phyloP scores from a whole-genome alignment of 495 filamentous ascomycete species.

The Chaetomium cochliodes region DNA sequence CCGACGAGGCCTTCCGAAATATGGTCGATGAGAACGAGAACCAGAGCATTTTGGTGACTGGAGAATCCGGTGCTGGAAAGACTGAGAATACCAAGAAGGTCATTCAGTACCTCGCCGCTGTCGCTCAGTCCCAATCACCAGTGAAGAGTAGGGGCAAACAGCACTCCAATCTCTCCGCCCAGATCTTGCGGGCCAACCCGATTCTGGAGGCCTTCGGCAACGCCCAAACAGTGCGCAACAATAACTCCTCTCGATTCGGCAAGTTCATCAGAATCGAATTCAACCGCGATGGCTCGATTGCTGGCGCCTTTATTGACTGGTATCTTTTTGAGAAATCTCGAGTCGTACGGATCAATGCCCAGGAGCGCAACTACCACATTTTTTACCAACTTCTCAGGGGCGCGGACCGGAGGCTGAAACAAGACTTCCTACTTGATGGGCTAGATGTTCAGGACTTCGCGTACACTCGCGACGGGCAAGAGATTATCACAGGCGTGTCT shows the following conservation, averaged over 20 bases:
- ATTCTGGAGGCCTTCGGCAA: conserved; percentile 99
- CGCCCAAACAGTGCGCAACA: conserved; percentile 94
- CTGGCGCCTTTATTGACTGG: conserved; percentile 97
- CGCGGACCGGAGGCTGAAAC: conserved; percentile 67
- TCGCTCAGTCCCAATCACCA: conserved; percentile 78
- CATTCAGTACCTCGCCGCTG: conserved; percentile 95
- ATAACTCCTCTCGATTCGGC: conserved; percentile 98
- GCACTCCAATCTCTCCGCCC: conserved; percentile 88
- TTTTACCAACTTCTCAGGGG: conserved; percentile 95
- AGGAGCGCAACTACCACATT: conserved; percentile 94
- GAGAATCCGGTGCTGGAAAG: conserved; percentile 97
- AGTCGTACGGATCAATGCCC: conserved; percentile 80
- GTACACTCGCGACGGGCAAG: conserved; percentile 88
- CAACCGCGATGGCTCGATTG: conserved; percentile 83
- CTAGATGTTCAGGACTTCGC: conserved; percentile 80
- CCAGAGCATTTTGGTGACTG: conserved; percentile 96
- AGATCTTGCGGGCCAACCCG: conserved; percentile 94
- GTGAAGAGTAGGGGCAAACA: conserved; percentile 61
- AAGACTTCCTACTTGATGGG: conserved; percentile 70
- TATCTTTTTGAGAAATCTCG: conserved; percentile 96
- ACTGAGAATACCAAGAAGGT: conserved; percentile 99
- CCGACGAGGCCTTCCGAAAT: conserved; percentile 96
- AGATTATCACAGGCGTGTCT: conserved; percentile 85
- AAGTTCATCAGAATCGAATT: conserved; percentile 99
- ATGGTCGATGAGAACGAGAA: conserved; percentile 93